phyloP scores from a whole-genome alignment of 257 asterid species.

The Ilex asprella region DNA sequence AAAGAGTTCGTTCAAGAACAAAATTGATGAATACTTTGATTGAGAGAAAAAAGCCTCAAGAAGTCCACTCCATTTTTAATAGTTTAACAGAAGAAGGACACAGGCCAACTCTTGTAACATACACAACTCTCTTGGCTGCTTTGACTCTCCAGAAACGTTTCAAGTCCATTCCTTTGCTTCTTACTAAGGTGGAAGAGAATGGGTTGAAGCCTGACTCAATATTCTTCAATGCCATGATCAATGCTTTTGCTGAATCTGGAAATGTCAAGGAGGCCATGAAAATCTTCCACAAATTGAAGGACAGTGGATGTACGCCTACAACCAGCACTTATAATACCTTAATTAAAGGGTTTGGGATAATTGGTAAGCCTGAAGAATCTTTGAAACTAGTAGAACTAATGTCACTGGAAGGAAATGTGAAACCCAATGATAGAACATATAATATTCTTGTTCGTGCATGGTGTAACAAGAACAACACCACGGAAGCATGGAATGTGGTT shows the following conservation, averaged over 20 bases:
- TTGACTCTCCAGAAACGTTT: constrained; percentile 72
- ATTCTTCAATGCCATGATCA: constrained; percentile 90
- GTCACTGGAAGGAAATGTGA: constrained; percentile 46
- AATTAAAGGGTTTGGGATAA: constrained; percentile 77
- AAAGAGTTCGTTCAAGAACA: constrained; percentile 73
- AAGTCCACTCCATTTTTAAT: constrained; percentile 56
- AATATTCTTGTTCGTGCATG: constrained; percentile 81
- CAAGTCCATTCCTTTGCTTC: constrained; percentile 69
- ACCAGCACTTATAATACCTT: constrained; percentile 73
- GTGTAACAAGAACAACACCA: constrained; percentile 61
- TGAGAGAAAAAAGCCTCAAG: constrained; percentile 56
- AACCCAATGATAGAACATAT: constrained; percentile 81
- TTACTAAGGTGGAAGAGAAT: constrained; percentile 54
- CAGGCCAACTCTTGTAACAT: constrained; percentile 81
- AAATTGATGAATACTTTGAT: constrained; percentile 76
- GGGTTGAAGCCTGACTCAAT: constrained; percentile 85
- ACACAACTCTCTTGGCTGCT: constrained; percentile 79
- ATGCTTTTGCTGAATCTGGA: constrained; percentile 90
- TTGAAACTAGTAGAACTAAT: constrained; percentile 53
- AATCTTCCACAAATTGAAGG: constrained; percentile 62
- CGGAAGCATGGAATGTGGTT: constrained; percentile 69
- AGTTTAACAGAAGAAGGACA: constrained; percentile 77
- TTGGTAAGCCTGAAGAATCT: constrained; percentile 87
- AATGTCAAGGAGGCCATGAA: constrained; percentile 80
- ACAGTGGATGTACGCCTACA: constrained; percentile 77